Evolutionary conservation across 208 protist species (phyloP), one percentile per base, ranked within the genome.

Genomic region (Wallacemonas sp.): DNA sequence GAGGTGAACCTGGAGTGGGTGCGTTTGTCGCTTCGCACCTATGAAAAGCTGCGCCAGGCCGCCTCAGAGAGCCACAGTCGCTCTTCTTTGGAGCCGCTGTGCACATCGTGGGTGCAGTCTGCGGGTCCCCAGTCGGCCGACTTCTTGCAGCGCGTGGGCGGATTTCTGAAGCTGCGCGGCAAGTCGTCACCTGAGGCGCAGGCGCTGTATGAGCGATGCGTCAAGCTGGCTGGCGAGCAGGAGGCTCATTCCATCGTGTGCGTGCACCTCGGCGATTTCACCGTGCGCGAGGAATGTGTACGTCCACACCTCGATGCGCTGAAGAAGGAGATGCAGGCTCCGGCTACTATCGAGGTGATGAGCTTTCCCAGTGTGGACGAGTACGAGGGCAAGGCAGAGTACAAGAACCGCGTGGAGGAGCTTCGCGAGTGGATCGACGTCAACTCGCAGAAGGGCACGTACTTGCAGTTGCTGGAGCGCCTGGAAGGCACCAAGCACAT

Each of bases 371-470:
- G 73, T 26, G 65, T 79, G 36, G 71, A 74, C 27, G 52, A 77
- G 27, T 86, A 79, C 54, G 73, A 68, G 41, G 76, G 71, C 29
- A 76, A 75, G 29, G 62, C 60, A 10, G 83, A 92, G 67, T 87
- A 91, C 68, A 69, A 66, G 38, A 75, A 86, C 36, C 75, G 83
- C 13, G 48, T 94, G 59, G 74, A 85, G 29, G 89, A 94, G 69
- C 68, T 94, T 48, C 70, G 73, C 33, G 89, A 92, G 55, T 94
- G 85, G 83, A 69, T 94, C n/a, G 89, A 92, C 36, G 78, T 87
- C 13, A 79, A 91, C 55, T 83, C 81, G 45, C 79, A 89, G 71
- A 85, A 86, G 60, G 71, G 66, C 22, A 80, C 85, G 5, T 94
- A 89, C 68, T 34, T 76, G 33, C 77, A 83, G 26, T 67, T 94